Conservation (phyloP, 2,329 filamentous ascomycete species). For the Coniochaeta ligniaria region DNA sequence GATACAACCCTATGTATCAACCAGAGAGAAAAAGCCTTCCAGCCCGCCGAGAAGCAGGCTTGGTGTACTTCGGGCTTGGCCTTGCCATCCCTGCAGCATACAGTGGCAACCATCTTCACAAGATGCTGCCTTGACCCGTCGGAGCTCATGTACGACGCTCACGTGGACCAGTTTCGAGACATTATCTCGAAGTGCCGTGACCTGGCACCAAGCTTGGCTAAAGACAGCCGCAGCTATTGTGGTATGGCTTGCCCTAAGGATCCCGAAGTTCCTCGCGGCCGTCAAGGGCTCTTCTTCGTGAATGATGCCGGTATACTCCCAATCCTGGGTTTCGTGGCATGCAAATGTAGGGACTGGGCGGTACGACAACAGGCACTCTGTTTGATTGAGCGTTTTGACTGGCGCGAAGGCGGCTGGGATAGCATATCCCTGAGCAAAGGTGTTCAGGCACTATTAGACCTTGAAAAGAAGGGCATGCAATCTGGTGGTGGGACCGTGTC, state of each 20-base stretch:
- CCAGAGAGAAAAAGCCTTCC: not conserved
- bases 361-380: conserved; percentile 11
- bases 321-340: conserved; percentile 14
- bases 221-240: not conserved
- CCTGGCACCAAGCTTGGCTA: not conserved
- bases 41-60: conserved; percentile 6
- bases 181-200: conserved; percentile 9
- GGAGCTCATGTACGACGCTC: conserved; percentile 17
- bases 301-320: conserved; percentile 17
- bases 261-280: not conserved
- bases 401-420: conserved; percentile 19
- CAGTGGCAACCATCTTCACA: conserved; percentile 11
- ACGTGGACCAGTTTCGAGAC: conserved; percentile 14
- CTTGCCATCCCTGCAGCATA: conserved; percentile 14
- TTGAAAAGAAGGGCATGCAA: conserved; percentile 10
- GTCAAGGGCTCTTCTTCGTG: conserved; percentile 12
- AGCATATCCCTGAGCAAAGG: conserved; percentile 12
- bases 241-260: not conserved
- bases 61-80: conserved; percentile 3
- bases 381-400: conserved; percentile 8
- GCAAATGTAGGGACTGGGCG: conserved; percentile 14
- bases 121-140: conserved; percentile 18
- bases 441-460: conserved; percentile 11
- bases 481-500: not conserved
- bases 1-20: not conserved